Conservation (phyloP, 2,329 filamentous ascomycete genomes). For the Pyrenophora graminea region DNA sequence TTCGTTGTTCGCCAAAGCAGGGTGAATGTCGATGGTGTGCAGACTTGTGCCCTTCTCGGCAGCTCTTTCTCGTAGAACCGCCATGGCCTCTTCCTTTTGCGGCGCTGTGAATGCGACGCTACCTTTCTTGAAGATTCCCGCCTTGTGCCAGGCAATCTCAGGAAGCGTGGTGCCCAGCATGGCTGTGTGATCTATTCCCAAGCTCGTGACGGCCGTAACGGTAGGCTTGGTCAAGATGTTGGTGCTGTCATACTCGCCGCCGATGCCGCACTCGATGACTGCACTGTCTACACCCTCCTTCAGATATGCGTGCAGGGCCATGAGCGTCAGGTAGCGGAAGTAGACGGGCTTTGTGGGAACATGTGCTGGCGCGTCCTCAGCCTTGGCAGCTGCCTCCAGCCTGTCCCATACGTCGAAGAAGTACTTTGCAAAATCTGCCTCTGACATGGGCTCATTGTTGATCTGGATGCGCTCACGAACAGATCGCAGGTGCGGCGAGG, state of each 20-base stretch:
- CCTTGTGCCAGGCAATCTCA: constrained; percentile 90
- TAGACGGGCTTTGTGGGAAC: constrained; percentile 78
- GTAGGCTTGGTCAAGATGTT: constrained; percentile 77
- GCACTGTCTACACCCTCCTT: constrained; percentile 75
- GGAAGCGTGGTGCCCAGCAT: constrained; percentile 80
- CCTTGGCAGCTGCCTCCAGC: constrained; percentile 58
- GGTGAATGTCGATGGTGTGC: constrained; percentile 55
- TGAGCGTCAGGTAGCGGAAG: constrained; percentile 86
- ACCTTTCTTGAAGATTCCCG: constrained; percentile 77
- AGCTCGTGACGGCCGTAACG: constrained; percentile 73
- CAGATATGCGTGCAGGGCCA: constrained; percentile 84
- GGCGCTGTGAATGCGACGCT: constrained; percentile 66
- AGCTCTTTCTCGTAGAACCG: constrained; percentile 61
- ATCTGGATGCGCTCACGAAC: constrained; percentile 85
- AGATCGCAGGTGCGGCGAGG: constrained; percentile 81
- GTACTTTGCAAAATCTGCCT: constrained; percentile 71
- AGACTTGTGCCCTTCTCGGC: constrained; percentile 54
- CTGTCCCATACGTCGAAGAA: constrained; percentile 86
- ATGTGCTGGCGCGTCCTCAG: constrained; percentile 55
- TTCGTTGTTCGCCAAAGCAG: constrained; percentile 48
- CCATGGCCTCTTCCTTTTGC: constrained; percentile 59
- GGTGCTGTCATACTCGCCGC: constrained; percentile 90
- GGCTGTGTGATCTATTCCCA: constrained; percentile 83
- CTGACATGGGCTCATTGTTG: constrained; percentile 70
- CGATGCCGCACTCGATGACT: constrained; percentile 91